Base-by-base conservation (phyloP, 257 asterid genomes). In the Penstemon davidsonii region DNA sequence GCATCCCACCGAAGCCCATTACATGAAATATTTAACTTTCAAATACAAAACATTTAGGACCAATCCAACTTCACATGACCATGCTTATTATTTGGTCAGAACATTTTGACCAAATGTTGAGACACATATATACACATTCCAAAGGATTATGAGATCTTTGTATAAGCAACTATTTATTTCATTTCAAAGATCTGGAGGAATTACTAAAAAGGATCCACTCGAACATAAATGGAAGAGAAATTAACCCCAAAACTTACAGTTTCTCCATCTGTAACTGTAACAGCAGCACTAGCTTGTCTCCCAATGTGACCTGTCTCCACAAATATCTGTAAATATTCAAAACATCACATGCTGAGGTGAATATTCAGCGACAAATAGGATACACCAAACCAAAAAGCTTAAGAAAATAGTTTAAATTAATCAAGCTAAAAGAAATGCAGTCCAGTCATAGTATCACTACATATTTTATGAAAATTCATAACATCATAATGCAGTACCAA, bases 271-370 rank as follows among this genome's bases (percentile, higher is more conserved):
- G 96, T 90, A 60, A 90, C 86, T 38, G 96, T 90, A 66, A 93
- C 95, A 62, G 97, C 88, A 54, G 85, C 97, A 78, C 99, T 93
- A 71, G 97, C 96, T 81, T 93, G 99, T 78, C 99, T 90, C 67
- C 99, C 99, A 6, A 88, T 88, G 79, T 86, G 96, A 61, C 99
- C 99, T 41, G 99, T 90, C 86, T 93, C 97, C n/a, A 93, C 92
- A 15, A 84, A 74, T 72, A 93, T 87, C 98, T 92, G 84, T 46
- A 51, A 66, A 75, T 53, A 65, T 49, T 15, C 63, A 57, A 67
- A 75, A 61, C 55, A 46, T 55, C 62, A 49, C 70, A 71, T 12
- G 60, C 13, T 55, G 42, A 72, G 67, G 45, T 54, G 44, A 54
- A 15, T 36, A 67, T 40, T 46, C 55, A 25, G 39, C 15, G 11